Conservation (phyloP, 2,329 filamentous ascomycete genomes). For the Neonectria sp. region DNA sequence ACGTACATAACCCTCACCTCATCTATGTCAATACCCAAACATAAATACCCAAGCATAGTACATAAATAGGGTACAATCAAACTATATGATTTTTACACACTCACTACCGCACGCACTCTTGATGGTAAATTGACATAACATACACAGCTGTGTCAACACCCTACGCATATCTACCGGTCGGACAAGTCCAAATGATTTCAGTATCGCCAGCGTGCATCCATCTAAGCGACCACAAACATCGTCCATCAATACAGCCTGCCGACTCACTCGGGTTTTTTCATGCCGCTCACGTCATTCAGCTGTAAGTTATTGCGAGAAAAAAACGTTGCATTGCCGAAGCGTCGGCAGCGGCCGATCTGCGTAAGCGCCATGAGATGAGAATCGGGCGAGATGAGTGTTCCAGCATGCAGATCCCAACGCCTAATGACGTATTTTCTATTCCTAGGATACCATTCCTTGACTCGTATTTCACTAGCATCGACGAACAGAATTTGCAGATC, state of each 20-base stretch:
- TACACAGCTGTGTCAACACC: no score
- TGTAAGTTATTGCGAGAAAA: not conserved
- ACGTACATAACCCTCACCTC: conserved; percentile 1
- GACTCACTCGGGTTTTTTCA: not conserved
- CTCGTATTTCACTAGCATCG: not conserved
- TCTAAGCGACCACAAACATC: not conserved
- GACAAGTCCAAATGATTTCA: not conserved
- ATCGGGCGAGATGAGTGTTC: not conserved
- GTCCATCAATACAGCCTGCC: not conserved
- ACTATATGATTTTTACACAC: not conserved
- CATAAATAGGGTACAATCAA: not conserved
- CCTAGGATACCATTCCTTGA: not conserved
- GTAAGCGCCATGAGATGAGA: not conserved
- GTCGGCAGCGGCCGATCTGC: not conserved
- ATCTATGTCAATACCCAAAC: conserved; percentile 10
- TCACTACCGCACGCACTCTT: no score
- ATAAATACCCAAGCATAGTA: not conserved
- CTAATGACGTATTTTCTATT: not conserved
- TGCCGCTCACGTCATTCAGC: not conserved
- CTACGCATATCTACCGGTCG: no score
- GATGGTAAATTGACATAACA: no score
- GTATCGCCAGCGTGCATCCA: not conserved
- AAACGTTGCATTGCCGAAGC: not conserved
- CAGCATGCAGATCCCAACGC: not conserved
- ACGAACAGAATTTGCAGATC: not conserved